phyloP scores from a whole-genome alignment of 352 stramenopile species.

The Phytophthora capsici region DNA sequence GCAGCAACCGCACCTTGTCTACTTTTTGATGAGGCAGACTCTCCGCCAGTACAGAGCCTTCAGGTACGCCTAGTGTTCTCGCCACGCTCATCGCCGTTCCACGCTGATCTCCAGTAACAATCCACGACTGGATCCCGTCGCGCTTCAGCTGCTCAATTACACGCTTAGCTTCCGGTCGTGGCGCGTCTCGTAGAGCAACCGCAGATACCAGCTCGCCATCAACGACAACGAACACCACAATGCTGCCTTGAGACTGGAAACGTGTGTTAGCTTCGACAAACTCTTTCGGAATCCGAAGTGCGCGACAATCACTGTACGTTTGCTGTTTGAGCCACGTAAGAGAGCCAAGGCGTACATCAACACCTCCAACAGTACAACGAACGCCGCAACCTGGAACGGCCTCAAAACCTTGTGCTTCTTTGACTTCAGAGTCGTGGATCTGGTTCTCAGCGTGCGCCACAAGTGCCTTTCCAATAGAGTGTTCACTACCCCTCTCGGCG shows the following conservation, averaged over 20 bases:
- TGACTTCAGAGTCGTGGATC: slow-evolving; percentile 16
- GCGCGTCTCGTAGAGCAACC: slow-evolving; percentile 59
- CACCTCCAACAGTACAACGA: slow-evolving; percentile 40
- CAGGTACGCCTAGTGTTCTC: slow-evolving; percentile 51
- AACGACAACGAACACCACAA: slow-evolving; percentile 67
- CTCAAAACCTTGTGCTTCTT: slow-evolving; percentile 45
- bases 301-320: slow-evolving; percentile 28
- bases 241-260: slow-evolving; percentile 58
- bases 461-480: slow-evolving; percentile 69
- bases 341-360: slow-evolving; percentile 58
- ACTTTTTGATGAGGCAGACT: slow-evolving; percentile 81
- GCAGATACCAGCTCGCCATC: slow-evolving; percentile 58
- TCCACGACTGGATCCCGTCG: slow-evolving; percentile 71
- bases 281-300: slow-evolving; percentile 46
- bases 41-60: slow-evolving; percentile 66
- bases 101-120: slow-evolving; percentile 79
- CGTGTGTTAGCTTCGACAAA: slow-evolving; percentile 51
- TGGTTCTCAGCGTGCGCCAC: slow-evolving; percentile 48
- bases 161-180: slow-evolving; percentile 54
- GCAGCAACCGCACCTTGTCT: slow-evolving; percentile 72
- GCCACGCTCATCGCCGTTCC: slow-evolving; percentile 66
- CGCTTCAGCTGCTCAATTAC: slow-evolving; percentile 63
- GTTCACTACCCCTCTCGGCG: slow-evolving; percentile 66
- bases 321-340: slow-evolving; percentile 72
- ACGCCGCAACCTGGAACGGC: slow-evolving; percentile 71